Conservation (phyloP, 2,329 filamentous ascomycete genomes). For the Exophiala viscosa region DNA sequence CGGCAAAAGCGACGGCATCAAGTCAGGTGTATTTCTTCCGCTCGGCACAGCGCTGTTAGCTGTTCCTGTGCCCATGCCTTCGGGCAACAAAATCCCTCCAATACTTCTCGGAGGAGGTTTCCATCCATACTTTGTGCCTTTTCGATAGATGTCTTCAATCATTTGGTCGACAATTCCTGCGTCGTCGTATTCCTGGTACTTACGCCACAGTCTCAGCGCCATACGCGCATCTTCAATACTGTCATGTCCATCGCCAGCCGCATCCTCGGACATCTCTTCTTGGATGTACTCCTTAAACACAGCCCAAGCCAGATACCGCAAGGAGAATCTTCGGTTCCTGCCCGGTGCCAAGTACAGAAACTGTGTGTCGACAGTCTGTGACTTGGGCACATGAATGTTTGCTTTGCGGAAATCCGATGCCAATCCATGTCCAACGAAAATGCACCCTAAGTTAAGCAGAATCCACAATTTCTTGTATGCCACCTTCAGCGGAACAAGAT, state of each 20-base stretch:
- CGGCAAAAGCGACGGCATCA: conserved; percentile 13
- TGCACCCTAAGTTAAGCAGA: conserved; percentile 85
- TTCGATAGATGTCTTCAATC: conserved; percentile 78
- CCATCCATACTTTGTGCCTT: conserved; percentile 57
- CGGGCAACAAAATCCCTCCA: conserved; percentile 27
- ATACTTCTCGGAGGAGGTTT: conserved; percentile 48
- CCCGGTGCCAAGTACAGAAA: conserved; percentile 81
- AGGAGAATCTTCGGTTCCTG: conserved; percentile 78
- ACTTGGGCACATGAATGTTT: conserved; percentile 90
- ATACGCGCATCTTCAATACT: conserved; percentile 93
- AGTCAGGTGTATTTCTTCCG: conserved; percentile 32
- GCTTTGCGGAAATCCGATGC: conserved; percentile 96
- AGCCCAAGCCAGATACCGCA: conserved; percentile 88
- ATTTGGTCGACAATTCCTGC: conserved; percentile 79
- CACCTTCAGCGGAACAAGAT: conserved; percentile 79
- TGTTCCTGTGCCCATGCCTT: conserved; percentile 27
- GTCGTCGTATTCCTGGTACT: conserved; percentile 84
- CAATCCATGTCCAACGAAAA: conserved; percentile 89
- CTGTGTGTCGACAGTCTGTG: conserved; percentile 90
- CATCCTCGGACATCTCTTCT: conserved; percentile 56
- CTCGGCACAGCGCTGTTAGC: conserved; percentile 24
- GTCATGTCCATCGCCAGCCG: conserved; percentile 61
- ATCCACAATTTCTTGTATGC: conserved; percentile 99
- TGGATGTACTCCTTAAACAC: conserved; percentile 93
- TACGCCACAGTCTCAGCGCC: conserved; percentile 81